A percentile compares a stretch with the other conserved stretches of the same genome.
phyloP scores from a whole-genome alignment of 1,284 basidiomycete genomes.

The Omphalotus olearius region DNA sequence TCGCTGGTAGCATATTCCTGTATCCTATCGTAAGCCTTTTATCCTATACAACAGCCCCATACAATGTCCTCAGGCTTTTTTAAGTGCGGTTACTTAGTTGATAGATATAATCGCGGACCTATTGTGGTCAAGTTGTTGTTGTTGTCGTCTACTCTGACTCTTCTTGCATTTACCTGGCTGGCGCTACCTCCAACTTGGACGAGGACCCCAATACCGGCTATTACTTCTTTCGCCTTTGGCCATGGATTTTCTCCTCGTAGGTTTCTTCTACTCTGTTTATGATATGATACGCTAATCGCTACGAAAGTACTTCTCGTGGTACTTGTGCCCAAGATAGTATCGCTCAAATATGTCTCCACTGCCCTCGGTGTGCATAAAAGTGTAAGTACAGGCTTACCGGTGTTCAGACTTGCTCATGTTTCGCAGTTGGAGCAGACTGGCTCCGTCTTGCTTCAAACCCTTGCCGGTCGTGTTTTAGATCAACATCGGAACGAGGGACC shows the following conservation, averaged over 20 bases:
- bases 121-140: slow-evolving; percentile 58
- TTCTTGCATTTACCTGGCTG: slow-evolving; percentile 64
- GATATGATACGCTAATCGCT: slow-evolving; percentile 1
- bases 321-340: slow-evolving; percentile 70
- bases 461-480: slow-evolving; percentile 65
- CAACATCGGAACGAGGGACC: slow-evolving; percentile 27
- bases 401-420: slow-evolving; percentile 6
- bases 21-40: slow-evolving; percentile 56
- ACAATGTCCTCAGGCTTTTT: neutral
- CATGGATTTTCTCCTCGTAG: slow-evolving; percentile 72
- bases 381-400: slow-evolving; percentile 35
- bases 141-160: slow-evolving; percentile 59
- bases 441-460: slow-evolving; percentile 65
- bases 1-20: slow-evolving; percentile 71
- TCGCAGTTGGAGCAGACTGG: slow-evolving; percentile 69
- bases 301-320: slow-evolving; percentile 64
- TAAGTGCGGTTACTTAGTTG: slow-evolving; percentile 61
- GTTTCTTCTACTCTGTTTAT: neutral
- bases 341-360: slow-evolving; percentile 69
- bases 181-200: slow-evolving; percentile 55
- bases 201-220: slow-evolving; percentile 54
- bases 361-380: slow-evolving; percentile 78
- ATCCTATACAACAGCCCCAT: neutral
- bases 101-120: slow-evolving; percentile 49
- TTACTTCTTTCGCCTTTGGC: slow-evolving; percentile 61